phyloP scores from a whole-genome alignment of 371 early-diverging fungal genomes.

The Mortierella sp. region DNA sequence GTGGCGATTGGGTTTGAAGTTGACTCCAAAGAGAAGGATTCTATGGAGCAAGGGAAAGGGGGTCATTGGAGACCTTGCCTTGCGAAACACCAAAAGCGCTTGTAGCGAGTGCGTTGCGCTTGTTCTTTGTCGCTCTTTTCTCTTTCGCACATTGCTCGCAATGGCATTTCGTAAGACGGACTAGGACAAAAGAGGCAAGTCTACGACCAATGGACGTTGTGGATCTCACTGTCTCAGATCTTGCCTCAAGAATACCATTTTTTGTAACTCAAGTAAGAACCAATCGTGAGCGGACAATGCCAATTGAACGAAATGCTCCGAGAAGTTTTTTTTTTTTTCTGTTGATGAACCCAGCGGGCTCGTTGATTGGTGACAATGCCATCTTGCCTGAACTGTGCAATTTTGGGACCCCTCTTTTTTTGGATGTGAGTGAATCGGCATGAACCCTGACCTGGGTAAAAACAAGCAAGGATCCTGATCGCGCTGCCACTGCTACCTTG shows the following conservation, averaged over 20 bases:
- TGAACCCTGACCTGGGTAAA: neutral
- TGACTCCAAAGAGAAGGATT: neutral
- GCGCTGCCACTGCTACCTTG: neutral
- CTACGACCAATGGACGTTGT: neutral
- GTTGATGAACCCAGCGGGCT: neutral
- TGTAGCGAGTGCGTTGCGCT: too few species aligned
- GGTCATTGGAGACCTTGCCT: too few species aligned
- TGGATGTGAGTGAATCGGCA: neutral
- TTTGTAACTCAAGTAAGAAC: too few species aligned
- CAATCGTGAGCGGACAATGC: neutral
- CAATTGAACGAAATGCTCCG: neutral
- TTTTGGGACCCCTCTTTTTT: neutral
- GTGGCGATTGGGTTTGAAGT: too few species aligned
- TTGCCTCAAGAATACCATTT: too few species aligned
- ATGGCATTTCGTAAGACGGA: neutral
- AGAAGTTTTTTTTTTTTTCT: neutral
- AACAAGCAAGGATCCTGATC: neutral
- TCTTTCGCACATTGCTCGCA: neutral
- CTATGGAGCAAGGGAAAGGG: neutral
- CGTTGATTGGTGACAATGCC: neutral
- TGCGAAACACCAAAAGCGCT: too few species aligned
- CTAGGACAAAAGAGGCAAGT: neutral
- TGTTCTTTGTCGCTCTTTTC: neutral
- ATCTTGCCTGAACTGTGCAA: neutral
- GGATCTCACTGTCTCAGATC: too few species aligned